Conservation (phyloP, 1,139 yeast genomes). For the Pichia sp. region DNA sequence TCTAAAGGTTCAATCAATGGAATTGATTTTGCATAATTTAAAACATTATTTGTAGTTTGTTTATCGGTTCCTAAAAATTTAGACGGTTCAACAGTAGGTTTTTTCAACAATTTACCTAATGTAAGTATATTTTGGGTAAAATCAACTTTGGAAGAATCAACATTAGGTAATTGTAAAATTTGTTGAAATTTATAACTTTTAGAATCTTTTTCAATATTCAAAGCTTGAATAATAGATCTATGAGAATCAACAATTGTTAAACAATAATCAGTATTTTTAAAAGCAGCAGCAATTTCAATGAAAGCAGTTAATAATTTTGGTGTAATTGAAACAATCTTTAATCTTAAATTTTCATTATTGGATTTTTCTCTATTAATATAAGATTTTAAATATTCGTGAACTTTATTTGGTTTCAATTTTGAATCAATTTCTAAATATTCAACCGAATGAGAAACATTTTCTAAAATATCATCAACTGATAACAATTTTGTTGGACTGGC, state of each 20-base stretch:
- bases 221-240: constrained; percentile 74
- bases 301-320: constrained; percentile 68
- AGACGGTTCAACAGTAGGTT: constrained; percentile 49
- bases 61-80: constrained; percentile 34
- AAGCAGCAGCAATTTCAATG: constrained; percentile 73
- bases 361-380: constrained; percentile 47
- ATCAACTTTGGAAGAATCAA: constrained; percentile 38
- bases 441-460: constrained; percentile 55
- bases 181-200: constrained; percentile 48
- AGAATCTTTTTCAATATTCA: constrained; percentile 46
- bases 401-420: constrained; percentile 39
- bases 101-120: constrained; percentile 61
- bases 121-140: constrained; percentile 43
- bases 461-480: constrained; percentile 50
- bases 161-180: constrained; percentile 71
- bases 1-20: constrained; percentile 67
- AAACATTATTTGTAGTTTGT: constrained; percentile 40
- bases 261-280: constrained; percentile 66
- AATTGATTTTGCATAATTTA: constrained; percentile 56
- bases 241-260: constrained; percentile 59
- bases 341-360: constrained; percentile 33
- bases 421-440: constrained; percentile 48
- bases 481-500: constrained; percentile 73
- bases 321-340: constrained; percentile 54
- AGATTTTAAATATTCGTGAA: constrained; percentile 45